phyloP scores from a whole-genome alignment of 306 rosid species.

The Rubus parviflorus region DNA sequence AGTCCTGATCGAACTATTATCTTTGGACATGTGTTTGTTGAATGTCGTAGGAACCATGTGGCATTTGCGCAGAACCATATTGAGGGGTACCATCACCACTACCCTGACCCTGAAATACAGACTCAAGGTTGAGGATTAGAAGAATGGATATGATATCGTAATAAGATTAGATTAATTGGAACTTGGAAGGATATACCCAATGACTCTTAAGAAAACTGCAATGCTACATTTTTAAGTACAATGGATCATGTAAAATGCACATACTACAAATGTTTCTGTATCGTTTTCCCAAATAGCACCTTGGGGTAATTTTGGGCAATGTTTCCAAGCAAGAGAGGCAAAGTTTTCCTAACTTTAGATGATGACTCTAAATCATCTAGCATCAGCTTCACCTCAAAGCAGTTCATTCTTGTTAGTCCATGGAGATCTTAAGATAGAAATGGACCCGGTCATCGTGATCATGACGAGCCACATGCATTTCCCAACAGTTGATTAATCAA shows the following conservation, averaged over 20 bases:
- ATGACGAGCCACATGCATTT: background rate
- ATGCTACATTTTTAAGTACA: background rate
- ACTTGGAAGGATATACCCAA: background rate
- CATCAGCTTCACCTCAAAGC: background rate
- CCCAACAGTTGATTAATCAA: background rate
- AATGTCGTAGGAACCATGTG: conserved; percentile 34
- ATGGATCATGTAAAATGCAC: background rate
- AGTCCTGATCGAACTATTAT: conserved; percentile 11
- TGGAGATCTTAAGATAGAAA: background rate
- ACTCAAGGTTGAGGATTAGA: background rate
- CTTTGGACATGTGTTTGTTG: conserved; percentile 35
- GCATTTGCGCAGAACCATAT: conserved; percentile 35
- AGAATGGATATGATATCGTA: background rate
- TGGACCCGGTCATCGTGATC: background rate
- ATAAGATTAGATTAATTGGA: background rate
- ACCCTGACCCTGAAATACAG: conserved; percentile 43
- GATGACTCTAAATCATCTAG: background rate
- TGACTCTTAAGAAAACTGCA: background rate
- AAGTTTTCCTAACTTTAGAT: background rate
- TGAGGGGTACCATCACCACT: conserved; percentile 47
- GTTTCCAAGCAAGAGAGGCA: background rate
- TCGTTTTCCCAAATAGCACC: background rate
- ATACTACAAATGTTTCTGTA: background rate
- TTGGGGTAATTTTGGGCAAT: background rate
- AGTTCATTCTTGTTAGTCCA: background rate